These are phyloP conservation scores for Narthecium ossifragum DNA, from an alignment of 106 monocot genomes.

Conservation along the genomic window DNA sequence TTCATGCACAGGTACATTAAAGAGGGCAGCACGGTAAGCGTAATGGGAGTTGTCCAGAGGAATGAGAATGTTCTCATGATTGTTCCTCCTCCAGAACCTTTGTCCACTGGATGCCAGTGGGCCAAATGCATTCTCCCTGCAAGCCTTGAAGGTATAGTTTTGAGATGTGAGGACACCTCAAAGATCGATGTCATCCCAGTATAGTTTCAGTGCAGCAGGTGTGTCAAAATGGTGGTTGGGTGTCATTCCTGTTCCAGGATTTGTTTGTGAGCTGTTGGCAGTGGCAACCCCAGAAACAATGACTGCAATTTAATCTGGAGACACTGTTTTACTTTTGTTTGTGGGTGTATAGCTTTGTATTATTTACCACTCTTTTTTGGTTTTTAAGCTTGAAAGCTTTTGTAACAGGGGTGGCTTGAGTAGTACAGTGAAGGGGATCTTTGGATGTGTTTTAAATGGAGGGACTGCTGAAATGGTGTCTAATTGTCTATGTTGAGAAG, in stretches of 20 bases:
- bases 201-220: too few relatives aligned
- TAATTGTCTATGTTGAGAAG: too few relatives aligned
- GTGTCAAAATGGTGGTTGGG: too few relatives aligned
- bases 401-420: constrained; percentile 7
- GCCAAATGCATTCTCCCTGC: constrained; percentile 42
- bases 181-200: constrained; percentile 60
- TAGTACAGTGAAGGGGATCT: not conserved
- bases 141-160: constrained; percentile 49
- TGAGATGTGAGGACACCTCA: constrained; percentile 55
- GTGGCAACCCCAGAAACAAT: too few relatives aligned
- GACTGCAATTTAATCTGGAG: too few relatives aligned
- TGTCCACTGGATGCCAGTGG: constrained; percentile 64
- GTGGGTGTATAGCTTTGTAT: constrained; percentile 20
- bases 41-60: constrained; percentile 45
- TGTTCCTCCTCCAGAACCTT: constrained; percentile 41
- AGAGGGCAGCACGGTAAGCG: constrained; percentile 50
- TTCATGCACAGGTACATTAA: constrained; percentile 37
- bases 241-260: not conserved
- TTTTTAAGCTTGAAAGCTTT: constrained; percentile 9
- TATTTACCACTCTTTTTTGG: not conserved
- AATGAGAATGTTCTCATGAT: constrained; percentile 54
- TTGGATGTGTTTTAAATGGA: not conserved
- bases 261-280: not conserved
- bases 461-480: not conserved
- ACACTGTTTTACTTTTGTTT: too few relatives aligned